Base-by-base conservation (phyloP, 805 yeast genomes). In the Yarrowia bubula region DNA sequence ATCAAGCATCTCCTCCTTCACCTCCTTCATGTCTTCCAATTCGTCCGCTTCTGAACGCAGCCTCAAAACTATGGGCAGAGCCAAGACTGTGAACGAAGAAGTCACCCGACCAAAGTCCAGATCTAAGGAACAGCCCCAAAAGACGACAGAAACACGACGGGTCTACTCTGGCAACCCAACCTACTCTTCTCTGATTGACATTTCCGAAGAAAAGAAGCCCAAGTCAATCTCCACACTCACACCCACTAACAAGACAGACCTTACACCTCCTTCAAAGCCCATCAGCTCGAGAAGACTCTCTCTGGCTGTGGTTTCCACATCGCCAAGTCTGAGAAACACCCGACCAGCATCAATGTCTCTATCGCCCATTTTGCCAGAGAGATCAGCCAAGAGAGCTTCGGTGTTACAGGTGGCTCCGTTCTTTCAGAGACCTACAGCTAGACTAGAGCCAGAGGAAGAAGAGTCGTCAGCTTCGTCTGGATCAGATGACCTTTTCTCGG, bases 331-430 rank as follows among this genome's bases (percentile, higher is more conserved):
- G 31, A n/a, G 61, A 39, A 6, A 37, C 17, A 41, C 61, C 17
- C 61, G 61, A 8, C 61, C 61, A 6, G 61, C 61, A 28, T 55
- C 61, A 13, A 55, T 55, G 61, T 55, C 61, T 22, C 61, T 55
- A 9, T 55, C 61, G n/a, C 61, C 61, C 3, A 41, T 31, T 15
- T 38, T 55, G 13, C 61, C 61, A 10, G 47, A 38, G 47, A 38
- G 61, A 41, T 55, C 61, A 13, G 61, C 31, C 47, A 55, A 55
- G 33, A 14, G 61, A 55, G 47, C 8, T 9, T 41, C 61, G 11
- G 38, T 32, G 3, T 31, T 55, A 14, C 61, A 39, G 61, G 35
- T 38, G 5, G 47, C 38, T 2, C 61, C 61, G 4, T 39, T 39
- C 38, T 55, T 38, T 33, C 61, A 55, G 41, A 38, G 47, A 31